Conservation (phyloP, 169 alveolate species). For the Toxoplasma gondii region DNA sequence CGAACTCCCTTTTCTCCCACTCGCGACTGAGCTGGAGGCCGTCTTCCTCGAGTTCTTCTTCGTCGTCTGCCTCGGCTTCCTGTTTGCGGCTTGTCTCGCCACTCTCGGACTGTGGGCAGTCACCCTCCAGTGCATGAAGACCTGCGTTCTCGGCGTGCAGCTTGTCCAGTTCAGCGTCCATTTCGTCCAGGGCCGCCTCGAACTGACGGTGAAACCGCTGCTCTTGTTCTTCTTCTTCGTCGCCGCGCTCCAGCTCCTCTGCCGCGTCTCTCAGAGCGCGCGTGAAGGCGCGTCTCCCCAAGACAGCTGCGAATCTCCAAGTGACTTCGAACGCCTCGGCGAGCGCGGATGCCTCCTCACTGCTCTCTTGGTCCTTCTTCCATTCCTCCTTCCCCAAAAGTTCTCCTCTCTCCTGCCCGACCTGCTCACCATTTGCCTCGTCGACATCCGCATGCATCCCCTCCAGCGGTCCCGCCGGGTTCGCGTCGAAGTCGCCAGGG, state of each 20-base stretch:
- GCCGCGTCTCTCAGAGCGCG: conserved; percentile 23
- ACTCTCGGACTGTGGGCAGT: background rate
- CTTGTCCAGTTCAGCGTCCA: conserved; percentile 13
- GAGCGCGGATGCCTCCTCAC: background rate
- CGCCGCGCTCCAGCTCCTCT: background rate
- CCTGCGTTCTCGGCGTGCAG: background rate
- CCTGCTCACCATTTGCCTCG: background rate
- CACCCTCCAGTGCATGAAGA: background rate
- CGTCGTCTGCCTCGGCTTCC: background rate
- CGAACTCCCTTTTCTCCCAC: conserved; percentile 6
- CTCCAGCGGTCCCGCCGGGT: background rate
- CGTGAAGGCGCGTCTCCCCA: background rate
- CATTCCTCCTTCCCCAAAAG: background rate
- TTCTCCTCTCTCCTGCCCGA: background rate
- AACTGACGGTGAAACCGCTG: background rate
- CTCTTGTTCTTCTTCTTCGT: background rate
- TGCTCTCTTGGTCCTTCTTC: background rate
- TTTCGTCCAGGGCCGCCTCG: background rate
- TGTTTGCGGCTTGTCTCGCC: background rate
- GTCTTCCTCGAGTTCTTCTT: background rate
- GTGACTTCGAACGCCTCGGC: background rate
- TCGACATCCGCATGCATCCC: background rate
- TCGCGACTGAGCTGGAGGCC: background rate
- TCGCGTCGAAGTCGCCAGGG: background rate
- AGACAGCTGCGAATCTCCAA: background rate